Evolutionary conservation across 805 yeast species (phyloP), one percentile per base, ranked within the genome.

Genomic region (Candida wancherniae): DNA sequence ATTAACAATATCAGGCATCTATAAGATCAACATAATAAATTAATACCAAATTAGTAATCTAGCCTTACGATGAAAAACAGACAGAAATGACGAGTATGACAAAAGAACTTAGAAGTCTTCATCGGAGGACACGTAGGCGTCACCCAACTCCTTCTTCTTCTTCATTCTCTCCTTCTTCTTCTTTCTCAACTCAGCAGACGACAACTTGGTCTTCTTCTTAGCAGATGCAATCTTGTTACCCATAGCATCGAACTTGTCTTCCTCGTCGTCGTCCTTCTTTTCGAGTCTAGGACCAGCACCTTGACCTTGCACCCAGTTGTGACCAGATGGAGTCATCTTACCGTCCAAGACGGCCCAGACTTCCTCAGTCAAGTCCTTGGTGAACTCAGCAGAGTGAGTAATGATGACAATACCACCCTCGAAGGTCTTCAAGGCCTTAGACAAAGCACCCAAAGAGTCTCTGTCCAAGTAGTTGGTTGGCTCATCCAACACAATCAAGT

Each of bases 81-180:
- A 33, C 29, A 14, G 26, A 25, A 25, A 33, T 36, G 38, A 31
- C 37, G 26, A 32, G 24, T 8, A 20, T 22, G 21, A 18, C 15
- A 16, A 5, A 15, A 16, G 24, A 22, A 42, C 52, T 61, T 60
- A 62, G 44, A 58, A 58, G 36, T 90, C 98, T 55, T 88, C 96
- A 56, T 95, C 92, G 47, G 55, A 49, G 39, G 97, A 90, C 53
- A 87, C 97, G 69, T 92, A 94, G 69, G 92, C 97, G 65, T 92
- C 98, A 78, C 97, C 97, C 66, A 88, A 70, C 71, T 83, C 95
- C 94, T 92, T 92, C 97, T 90, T 92, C 94, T 90, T 92, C 84
- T 84, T 86, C 97, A 92, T 88, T 82, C 99, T 87, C 77, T 92
- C 98, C 95, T 92, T 92, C 97, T 92, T 92, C 96, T 92, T 92